Conservation (phyloP, 768 basidiomycete species). For the Collybia sp. region DNA sequence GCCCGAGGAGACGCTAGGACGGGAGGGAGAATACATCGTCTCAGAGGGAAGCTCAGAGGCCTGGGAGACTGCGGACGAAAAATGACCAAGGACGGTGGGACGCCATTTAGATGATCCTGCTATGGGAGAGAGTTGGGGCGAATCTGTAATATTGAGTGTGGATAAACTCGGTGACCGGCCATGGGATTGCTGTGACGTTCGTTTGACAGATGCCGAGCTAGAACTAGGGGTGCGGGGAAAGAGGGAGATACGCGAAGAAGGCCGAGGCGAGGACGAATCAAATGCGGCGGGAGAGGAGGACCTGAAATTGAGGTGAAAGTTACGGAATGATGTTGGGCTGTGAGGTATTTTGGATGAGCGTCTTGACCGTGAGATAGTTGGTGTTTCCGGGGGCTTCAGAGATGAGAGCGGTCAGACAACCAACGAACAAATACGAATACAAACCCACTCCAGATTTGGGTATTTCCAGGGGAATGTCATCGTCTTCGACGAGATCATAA, state of each 20-base stretch:
- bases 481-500: conserved; percentile 48
- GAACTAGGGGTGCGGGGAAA: conserved; percentile 35
- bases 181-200: conserved; percentile 26
- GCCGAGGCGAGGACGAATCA: conserved; percentile 27
- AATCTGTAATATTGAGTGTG: conserved; percentile 21
- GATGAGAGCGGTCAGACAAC: not conserved
- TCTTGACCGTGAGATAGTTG: conserved; percentile 24
- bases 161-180: conserved; percentile 47
- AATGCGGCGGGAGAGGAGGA: conserved; percentile 34
- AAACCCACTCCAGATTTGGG: conserved; percentile 12
- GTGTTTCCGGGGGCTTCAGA: conserved; percentile 26
- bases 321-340: conserved; percentile 32
- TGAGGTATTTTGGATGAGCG: conserved; percentile 31
- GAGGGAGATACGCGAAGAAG: conserved; percentile 38
- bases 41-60: conserved; percentile 37
- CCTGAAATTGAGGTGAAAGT: conserved; percentile 41
- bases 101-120: conserved; percentile 45
- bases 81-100: conserved; percentile 64
- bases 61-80: conserved; percentile 44
- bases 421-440: conserved; percentile 1
- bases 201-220: conserved; percentile 22
- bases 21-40: conserved; percentile 34
- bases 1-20: conserved; percentile 59
- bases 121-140: conserved; percentile 10
- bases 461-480: conserved; percentile 35